A percentile compares a stretch with the other conserved stretches of the same genome.
These are phyloP conservation scores for Cudoniella acicularis DNA, from an alignment of 495 filamentous ascomycete species.

Conservation along the genomic window DNA sequence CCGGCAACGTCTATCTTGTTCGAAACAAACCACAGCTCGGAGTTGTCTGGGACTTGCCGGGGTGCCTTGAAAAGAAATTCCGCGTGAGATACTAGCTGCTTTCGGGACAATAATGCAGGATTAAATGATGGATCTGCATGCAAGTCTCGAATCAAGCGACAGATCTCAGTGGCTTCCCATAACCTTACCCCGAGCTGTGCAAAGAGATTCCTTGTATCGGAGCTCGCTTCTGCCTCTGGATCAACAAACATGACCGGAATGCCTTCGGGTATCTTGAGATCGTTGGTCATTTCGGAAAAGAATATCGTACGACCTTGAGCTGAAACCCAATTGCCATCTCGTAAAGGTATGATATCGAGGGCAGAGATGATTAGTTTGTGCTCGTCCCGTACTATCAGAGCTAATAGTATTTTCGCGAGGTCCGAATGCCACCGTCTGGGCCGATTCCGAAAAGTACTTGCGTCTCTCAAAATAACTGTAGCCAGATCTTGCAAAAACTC, in stretches of 20 bases:
- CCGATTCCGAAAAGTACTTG: not conserved
- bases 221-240: not conserved
- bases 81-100: not conserved
- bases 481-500: not conserved
- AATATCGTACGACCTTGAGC: not conserved
- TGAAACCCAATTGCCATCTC: not conserved
- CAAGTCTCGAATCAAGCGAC: not conserved
- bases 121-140: not conserved
- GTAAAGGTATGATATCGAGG: not conserved
- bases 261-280: not conserved
- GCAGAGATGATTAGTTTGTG: not conserved
- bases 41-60: not conserved
- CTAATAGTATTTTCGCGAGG: not conserved
- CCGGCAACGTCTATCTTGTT: not conserved
- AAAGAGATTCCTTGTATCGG: not conserved
- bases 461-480: not conserved
- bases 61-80: not conserved
- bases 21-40: not conserved
- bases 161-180: not conserved
- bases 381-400: not conserved
- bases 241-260: not conserved
- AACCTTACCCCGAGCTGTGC: not conserved
- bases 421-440: not conserved
- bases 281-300: not conserved
- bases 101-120: not conserved